These are phyloP conservation scores for Ustilago sp. DNA, from an alignment of 1,284 basidiomycete species.

Conservation along the genomic window DNA sequence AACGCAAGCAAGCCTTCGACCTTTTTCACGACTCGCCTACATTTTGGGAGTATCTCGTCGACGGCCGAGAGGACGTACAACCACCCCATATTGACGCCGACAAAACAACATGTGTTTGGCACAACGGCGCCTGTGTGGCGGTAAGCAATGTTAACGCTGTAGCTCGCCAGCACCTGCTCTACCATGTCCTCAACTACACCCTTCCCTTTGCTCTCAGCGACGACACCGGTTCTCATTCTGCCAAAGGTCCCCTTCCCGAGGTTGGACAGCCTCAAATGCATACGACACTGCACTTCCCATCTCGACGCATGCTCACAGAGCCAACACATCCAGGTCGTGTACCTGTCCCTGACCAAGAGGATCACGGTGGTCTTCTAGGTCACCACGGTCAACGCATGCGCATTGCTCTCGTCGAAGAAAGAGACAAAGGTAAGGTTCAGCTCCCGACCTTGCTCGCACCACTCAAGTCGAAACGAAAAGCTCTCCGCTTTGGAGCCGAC, in stretches of 20 bases:
- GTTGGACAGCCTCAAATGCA: conserved; percentile 67
- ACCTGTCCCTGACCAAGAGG: conserved; percentile 64
- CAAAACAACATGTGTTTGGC: conserved; percentile 25
- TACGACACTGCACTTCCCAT: conserved; percentile 73
- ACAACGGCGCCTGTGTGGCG: conserved; percentile 21
- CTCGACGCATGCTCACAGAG: conserved; percentile 84
- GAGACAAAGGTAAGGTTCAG: conserved; percentile 1
- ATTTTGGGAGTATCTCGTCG: conserved; percentile 41
- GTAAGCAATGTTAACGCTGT: conserved; percentile 80
- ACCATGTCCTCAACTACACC: conserved; percentile 91
- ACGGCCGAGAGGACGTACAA: background rate
- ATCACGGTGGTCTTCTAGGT: conserved; percentile 78
- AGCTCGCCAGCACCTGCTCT: conserved; percentile 90
- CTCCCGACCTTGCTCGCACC: background rate
- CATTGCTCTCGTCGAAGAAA: conserved; percentile 65
- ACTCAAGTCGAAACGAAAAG: conserved; percentile 9
- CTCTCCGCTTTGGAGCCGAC: conserved; percentile 76
- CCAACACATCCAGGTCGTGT: conserved; percentile 68
- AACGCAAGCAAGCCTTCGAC: conserved; percentile 6
- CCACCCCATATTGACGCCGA: background rate
- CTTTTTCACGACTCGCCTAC: background rate
- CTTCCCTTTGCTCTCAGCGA: conserved; percentile 69
- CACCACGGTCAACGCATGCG: conserved; percentile 85
- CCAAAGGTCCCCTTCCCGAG: conserved; percentile 77
- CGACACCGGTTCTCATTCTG: conserved; percentile 72